Evolutionary conservation across 495 filamentous ascomycete genomes (phyloP).

Genomic region (Opeltia flavorubescens): DNA sequence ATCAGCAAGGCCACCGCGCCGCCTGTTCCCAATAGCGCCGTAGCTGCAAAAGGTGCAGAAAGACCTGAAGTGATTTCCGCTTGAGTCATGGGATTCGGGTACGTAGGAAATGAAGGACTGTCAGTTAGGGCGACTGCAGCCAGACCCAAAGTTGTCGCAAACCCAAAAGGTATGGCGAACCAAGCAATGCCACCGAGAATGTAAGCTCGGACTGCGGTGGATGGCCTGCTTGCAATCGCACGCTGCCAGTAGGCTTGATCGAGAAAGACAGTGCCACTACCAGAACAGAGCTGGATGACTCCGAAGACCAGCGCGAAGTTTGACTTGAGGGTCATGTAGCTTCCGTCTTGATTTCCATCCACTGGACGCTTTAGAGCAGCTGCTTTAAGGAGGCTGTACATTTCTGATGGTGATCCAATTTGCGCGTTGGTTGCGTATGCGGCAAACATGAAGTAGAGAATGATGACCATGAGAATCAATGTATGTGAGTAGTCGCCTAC

Average conservation of each 20-base stretch:
- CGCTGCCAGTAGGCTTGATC: constrained; percentile 37
- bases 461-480: constrained; percentile 22
- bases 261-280: constrained; percentile 27
- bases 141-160: constrained; percentile 34
- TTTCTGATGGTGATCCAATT: constrained; percentile 27
- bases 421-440: constrained; percentile 29
- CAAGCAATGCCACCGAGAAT: constrained; percentile 35
- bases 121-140: constrained; percentile 34
- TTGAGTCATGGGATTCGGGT: constrained; percentile 32
- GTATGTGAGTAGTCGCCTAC: not conserved
- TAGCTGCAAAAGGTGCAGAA: constrained; percentile 31
- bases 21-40: constrained; percentile 32
- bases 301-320: constrained; percentile 30
- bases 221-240: constrained; percentile 32
- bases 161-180: constrained; percentile 37
- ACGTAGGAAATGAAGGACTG: constrained; percentile 35
- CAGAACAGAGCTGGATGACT: constrained; percentile 21
- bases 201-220: constrained; percentile 32
- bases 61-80: constrained; percentile 32
- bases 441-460: constrained; percentile 35
- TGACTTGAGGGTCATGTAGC: constrained; percentile 38
- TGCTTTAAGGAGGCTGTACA: constrained; percentile 35
- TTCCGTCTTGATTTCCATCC: constrained; percentile 32
- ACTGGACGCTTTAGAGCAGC: constrained; percentile 32
- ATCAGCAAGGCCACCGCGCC: constrained; percentile 34